phyloP scores from a whole-genome alignment of 2,329 filamentous ascomycete species.

The Ascochyta rabiei region DNA sequence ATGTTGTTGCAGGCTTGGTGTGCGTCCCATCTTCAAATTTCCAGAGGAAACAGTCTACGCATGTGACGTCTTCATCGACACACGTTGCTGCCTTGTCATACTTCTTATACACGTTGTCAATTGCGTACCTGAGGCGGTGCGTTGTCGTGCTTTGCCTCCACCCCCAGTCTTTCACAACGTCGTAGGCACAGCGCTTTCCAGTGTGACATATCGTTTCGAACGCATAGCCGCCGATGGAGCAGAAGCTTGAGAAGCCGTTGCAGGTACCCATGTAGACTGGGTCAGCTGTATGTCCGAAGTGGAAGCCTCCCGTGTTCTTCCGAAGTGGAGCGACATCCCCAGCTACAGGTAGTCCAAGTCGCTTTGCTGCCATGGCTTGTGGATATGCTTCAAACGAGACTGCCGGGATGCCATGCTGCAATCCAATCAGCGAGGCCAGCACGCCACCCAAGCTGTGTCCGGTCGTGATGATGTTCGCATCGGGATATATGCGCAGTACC shows the following conservation, averaged over 20 bases:
- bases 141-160: conserved; percentile 44
- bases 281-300: conserved; percentile 46
- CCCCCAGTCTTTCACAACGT: conserved; percentile 46
- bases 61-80: conserved; percentile 42
- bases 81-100: conserved; percentile 44
- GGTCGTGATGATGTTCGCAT: conserved; percentile 43
- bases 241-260: conserved; percentile 44
- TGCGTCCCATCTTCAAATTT: conserved; percentile 46
- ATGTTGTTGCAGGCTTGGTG: conserved; percentile 32
- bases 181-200: conserved; percentile 44
- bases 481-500: conserved; percentile 40
- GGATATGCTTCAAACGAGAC: conserved; percentile 46
- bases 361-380: conserved; percentile 43
- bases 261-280: conserved; percentile 48
- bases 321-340: conserved; percentile 39
- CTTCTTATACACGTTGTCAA: conserved; percentile 44
- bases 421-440: conserved; percentile 42
- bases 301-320: conserved; percentile 43
- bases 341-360: conserved; percentile 39
- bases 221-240: conserved; percentile 45
- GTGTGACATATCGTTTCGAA: conserved; percentile 47
- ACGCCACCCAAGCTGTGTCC: conserved; percentile 46
- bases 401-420: conserved; percentile 41
- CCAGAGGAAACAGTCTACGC: conserved; percentile 46
- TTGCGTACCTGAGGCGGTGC: conserved; percentile 42